Evolutionary conservation across 352 stramenopile species (phyloP).

Genomic region (Phytophthora syringae): DNA sequence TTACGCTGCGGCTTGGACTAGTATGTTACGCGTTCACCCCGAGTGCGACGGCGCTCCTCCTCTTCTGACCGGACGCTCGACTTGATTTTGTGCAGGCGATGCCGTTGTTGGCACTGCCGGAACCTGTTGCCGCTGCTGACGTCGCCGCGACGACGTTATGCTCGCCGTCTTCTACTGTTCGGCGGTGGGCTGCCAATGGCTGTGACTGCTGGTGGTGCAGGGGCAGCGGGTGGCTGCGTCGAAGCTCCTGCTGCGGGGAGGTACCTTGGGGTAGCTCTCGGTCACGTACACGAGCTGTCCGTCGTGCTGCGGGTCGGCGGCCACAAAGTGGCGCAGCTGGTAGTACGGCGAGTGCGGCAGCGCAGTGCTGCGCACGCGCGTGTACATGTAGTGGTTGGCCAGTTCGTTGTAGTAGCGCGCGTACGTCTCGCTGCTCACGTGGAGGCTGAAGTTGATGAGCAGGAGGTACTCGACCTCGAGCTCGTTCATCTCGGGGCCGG

Average conservation of each 20-base stretch:
- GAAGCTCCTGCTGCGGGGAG: constrained; percentile 28
- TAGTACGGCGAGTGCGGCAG: constrained; percentile 46
- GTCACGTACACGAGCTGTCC: constrained; percentile 85
- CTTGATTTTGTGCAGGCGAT: constrained; percentile 60
- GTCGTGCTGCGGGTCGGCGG: constrained; percentile 61
- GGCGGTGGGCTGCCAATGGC: constrained; percentile 29
- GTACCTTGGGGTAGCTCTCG: constrained; percentile 55
- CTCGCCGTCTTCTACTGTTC: constrained; percentile 55
- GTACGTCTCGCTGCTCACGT: constrained; percentile 93
- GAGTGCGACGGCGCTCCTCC: constrained; percentile 76
- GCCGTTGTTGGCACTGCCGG: constrained; percentile 35
- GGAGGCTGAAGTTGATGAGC: constrained; percentile 97
- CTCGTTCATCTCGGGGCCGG: constrained; percentile 96
- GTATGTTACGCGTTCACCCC: constrained; percentile 80
- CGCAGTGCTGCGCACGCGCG: constrained; percentile 48
- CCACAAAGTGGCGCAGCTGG: constrained; percentile 75
- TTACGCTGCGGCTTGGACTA: constrained; percentile 12
- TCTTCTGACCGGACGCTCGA: constrained; percentile 77
- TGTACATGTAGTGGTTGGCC: constrained; percentile 86
- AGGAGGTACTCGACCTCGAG: constrained; percentile 98
- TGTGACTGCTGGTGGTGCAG: constrained; percentile 43
- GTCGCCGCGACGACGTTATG: constrained; percentile 10
- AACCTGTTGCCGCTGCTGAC: constrained; percentile 23
- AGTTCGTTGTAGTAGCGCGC: constrained; percentile 93
- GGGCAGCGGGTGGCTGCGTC: constrained; percentile 37